These are phyloP conservation scores for Skeletonema marinoi DNA, from an alignment of 108 stramenopile genomes.

Conservation along the genomic window DNA sequence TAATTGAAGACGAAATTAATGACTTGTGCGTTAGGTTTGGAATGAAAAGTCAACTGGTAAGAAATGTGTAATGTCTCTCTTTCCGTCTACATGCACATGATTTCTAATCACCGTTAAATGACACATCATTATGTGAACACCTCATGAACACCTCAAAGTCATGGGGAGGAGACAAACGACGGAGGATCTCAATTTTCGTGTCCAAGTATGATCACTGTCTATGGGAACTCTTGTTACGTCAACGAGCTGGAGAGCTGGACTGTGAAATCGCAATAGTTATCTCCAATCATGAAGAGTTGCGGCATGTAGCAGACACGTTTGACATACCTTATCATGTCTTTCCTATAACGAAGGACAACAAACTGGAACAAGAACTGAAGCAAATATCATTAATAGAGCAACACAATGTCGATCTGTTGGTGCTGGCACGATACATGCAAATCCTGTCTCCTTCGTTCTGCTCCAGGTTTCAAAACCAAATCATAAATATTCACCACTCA, in stretches of 20 bases:
- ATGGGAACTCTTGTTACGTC: slow-evolving; percentile 85
- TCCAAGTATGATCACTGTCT: slow-evolving; percentile 86
- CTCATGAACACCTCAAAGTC: background rate
- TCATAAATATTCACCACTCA: slow-evolving; percentile 91
- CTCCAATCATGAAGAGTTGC: slow-evolving; percentile 75
- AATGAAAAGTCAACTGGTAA: slow-evolving; percentile 39
- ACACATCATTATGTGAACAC: too few species aligned
- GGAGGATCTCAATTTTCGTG: slow-evolving; percentile 54
- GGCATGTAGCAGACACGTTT: slow-evolving; percentile 80
- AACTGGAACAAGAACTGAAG: slow-evolving; percentile 65
- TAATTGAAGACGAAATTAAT: slow-evolving; percentile 33
- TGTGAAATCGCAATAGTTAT: slow-evolving; percentile 72
- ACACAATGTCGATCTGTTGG: slow-evolving; percentile 69
- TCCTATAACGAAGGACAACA: slow-evolving; percentile 66
- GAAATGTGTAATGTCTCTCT: background rate
- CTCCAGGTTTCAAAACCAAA: slow-evolving; percentile 56
- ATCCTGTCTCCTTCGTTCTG: slow-evolving; percentile 70
- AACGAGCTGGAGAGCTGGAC: slow-evolving; percentile 73
- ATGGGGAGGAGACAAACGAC: slow-evolving; percentile 38
- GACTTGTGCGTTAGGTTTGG: slow-evolving; percentile 36
- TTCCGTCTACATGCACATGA: background rate
- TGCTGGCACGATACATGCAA: slow-evolving; percentile 91
- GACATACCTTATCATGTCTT: slow-evolving; percentile 70
- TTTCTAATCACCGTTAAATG: too few species aligned
- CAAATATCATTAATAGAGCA: slow-evolving; percentile 65